phyloP scores from a whole-genome alignment of 176 grass and related monocot genomes.

The Hordeum marinum region DNA sequence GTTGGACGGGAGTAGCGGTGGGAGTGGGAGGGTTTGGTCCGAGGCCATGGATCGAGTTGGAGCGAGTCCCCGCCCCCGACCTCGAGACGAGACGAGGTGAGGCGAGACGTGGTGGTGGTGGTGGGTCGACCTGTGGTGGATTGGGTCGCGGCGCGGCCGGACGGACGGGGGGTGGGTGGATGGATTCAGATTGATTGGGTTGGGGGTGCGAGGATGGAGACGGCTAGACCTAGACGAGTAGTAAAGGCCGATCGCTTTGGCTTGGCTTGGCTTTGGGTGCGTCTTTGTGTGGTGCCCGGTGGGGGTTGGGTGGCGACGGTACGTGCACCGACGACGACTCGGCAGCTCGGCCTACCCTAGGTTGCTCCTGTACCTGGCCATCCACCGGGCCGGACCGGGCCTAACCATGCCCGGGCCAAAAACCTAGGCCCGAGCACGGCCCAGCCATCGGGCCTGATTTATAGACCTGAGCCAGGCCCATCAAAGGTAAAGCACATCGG shows the following conservation, averaged over 20 bases:
- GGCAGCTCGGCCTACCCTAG: no score
- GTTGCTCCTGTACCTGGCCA: no score
- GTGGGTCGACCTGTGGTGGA: constrained; percentile 7
- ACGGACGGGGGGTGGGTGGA: neutral
- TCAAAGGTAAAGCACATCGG: no score
- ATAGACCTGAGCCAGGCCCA: no score
- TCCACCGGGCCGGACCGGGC: no score
- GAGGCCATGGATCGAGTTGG: constrained; percentile 51
- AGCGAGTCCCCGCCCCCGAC: neutral
- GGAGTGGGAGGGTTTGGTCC: constrained; percentile 43
- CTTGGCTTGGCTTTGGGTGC: neutral
- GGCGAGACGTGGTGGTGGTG: constrained; percentile 8
- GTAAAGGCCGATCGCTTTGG: neutral
- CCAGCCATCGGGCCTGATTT: no score
- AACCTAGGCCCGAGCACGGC: no score
- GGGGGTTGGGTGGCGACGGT: no score
- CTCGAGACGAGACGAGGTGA: neutral
- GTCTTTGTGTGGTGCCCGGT: no score
- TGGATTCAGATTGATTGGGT: neutral
- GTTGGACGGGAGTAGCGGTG: constrained; percentile 32
- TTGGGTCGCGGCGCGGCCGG: constrained; percentile 37
- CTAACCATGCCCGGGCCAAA: no score
- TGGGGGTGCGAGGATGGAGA: constrained; percentile 5
- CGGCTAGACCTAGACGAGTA: constrained; percentile 8
- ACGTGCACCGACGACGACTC: no score